Evolutionary conservation across 371 early-diverging fungal genomes (phyloP).

Genomic region (Mycotypha africana): DNA sequence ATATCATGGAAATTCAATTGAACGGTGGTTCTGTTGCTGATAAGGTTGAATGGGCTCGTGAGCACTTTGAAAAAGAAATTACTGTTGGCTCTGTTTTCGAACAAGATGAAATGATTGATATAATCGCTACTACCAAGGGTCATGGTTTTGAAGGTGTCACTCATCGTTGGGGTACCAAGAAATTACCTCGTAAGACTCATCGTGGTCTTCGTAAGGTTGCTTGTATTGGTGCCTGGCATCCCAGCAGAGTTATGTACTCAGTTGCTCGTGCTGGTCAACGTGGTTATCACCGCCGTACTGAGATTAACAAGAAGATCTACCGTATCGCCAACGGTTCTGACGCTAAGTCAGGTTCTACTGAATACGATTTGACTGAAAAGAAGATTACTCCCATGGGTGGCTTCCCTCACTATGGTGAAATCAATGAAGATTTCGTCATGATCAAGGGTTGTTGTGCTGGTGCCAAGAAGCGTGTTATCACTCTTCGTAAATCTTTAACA

Average conservation of each 20-base stretch:
- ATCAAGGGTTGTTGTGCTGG: constrained; percentile 99
- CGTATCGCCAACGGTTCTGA: constrained; percentile 94
- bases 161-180: constrained; percentile 99
- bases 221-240: constrained; percentile 99
- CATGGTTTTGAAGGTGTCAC: constrained; percentile 99
- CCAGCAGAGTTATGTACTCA: constrained; percentile 98
- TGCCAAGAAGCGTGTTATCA: constrained; percentile 97
- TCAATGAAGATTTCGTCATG: constrained; percentile 98
- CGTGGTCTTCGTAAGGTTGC: constrained; percentile 99
- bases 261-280: constrained; percentile 99
- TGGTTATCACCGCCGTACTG: constrained; percentile 99
- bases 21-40: constrained; percentile 98
- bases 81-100: constrained; percentile 88
- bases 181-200: constrained; percentile 99
- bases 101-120: constrained; percentile 98
- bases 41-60: constrained; percentile 98
- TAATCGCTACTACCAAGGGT: constrained; percentile 99
- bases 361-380: constrained; percentile 98
- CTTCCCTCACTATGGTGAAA: constrained; percentile 99
- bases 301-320: constrained; percentile 99
- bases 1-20: constrained; percentile 99
- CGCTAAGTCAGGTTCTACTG: constrained; percentile 86
- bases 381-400: constrained; percentile 99
- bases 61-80: constrained; percentile 98
- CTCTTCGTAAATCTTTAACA: constrained; percentile 97